Conservation (phyloP, 202 grass and related monocot species). For the Zizania palustris region DNA sequence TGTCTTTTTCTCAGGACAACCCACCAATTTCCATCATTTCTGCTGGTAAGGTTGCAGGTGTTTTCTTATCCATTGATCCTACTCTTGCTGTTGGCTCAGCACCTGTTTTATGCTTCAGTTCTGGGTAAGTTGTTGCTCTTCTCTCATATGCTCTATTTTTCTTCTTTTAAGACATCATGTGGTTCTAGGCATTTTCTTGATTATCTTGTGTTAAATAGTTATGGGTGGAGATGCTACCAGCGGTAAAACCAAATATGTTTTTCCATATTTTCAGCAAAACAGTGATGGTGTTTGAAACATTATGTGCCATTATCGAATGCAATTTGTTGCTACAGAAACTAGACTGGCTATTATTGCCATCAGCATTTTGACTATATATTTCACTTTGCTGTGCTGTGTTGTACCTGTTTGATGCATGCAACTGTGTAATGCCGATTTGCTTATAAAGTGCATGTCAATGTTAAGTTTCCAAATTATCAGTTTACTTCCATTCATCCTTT, state of each 20-base stretch:
- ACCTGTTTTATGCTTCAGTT: slow-evolving; percentile 51
- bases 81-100: slow-evolving; percentile 51
- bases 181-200: neutral
- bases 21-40: slow-evolving; percentile 68
- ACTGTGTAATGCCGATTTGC: neutral
- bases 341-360: neutral
- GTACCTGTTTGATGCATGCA: neutral
- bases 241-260: neutral
- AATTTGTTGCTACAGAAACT: neutral
- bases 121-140: slow-evolving; percentile 48
- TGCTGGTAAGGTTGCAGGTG: slow-evolving; percentile 58
- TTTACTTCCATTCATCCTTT: neutral
- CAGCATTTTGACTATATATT: slow-evolving; percentile 5
- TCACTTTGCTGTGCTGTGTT: slow-evolving; percentile 14
- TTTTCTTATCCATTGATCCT: slow-evolving; percentile 48
- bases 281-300: slow-evolving; percentile 1
- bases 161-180: neutral
- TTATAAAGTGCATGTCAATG: neutral
- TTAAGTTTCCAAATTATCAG: slow-evolving; percentile 10
- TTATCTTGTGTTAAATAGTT: neutral
- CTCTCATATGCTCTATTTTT: neutral
- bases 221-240: neutral
- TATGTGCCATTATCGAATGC: neutral
- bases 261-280: slow-evolving; percentile 3
- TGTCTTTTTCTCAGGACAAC: slow-evolving; percentile 55